Evolutionary conservation across 257 asterid species (phyloP).

Genomic region (Agastache rugosa): DNA sequence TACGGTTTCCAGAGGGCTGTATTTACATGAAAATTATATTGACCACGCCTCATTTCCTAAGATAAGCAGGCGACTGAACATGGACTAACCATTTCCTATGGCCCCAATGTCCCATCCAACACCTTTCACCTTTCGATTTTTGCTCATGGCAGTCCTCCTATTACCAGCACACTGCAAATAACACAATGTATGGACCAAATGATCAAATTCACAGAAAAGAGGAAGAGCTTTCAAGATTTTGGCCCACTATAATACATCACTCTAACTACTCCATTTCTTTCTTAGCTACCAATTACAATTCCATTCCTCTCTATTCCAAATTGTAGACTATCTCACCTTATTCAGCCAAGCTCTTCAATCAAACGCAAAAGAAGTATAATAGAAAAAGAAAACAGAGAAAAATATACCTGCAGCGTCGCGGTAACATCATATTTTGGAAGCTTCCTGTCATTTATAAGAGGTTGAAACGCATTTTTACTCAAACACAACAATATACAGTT

Average conservation of each 20-base stretch:
- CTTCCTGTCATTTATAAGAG: slow-evolving; percentile 47
- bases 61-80: not conserved
- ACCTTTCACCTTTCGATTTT: slow-evolving; percentile 68
- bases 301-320: not conserved
- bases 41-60: not conserved
- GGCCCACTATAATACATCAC: not conserved
- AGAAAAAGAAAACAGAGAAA: not conserved
- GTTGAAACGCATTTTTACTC: not conserved
- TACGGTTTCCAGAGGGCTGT: not conserved
- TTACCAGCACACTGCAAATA: slow-evolving; percentile 83
- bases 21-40: not conserved
- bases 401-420: slow-evolving; percentile 84
- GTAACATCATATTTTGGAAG: slow-evolving; percentile 71
- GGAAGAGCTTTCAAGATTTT: not conserved
- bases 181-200: not conserved
- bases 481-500: not conserved
- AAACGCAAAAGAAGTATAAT: not conserved
- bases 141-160: slow-evolving; percentile 90
- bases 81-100: slow-evolving; percentile 76
- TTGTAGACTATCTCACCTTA: not conserved
- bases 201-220: not conserved
- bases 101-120: slow-evolving; percentile 89
- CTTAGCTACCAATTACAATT: not conserved
- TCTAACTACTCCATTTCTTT: not conserved
- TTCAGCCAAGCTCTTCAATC: not conserved